Base-by-base conservation (phyloP, 106 monocot genomes). In the Acanthochlamys bracteata region DNA sequence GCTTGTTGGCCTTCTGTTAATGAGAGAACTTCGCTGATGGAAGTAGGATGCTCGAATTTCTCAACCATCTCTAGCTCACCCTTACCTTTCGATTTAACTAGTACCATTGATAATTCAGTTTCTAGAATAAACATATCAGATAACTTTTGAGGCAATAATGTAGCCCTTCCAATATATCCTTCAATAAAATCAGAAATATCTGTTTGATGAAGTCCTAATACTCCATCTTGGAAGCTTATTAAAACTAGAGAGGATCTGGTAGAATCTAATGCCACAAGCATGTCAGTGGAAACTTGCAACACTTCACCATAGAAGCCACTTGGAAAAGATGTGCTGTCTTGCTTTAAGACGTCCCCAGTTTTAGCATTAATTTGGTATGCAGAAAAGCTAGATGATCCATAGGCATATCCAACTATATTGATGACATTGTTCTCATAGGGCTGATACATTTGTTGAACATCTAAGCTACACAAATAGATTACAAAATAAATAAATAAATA, bases 251-350 rank as follows among this genome's bases (percentile, higher is more conserved):
- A 64, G 40, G 88, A 86, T 53, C 73, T 92, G 45, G 71, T 71
- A 41, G 63, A 59, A 79, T 99, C 98, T 47, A 99, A 67, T 53
- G 76, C 86, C 54, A 99, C 83, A 25, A 99, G 56, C 60, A 89
- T 58, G 65, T 86, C 71, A 71, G 60, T 52, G 73, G 76, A 81
- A 66, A 79, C 62, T 57, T 73, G 60, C 51, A 75, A 27, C 55
- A 74, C 65, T 72, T 88, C 88, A 71, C 75, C 71, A 73, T 33
- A 86, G 33, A 92, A 79, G 62, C 68, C 76, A 78, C 61, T 68
- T 25, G 81, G 62, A 70, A 79, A 81, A 11, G 71, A 68, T 26
- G 55, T 46, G 59, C 52, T 72, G n/a, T 22, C 76, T 17, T 99
- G 83, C 49, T 79, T 77, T 54, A 99, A 54, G 8, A 92, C 46